Base-by-base conservation (phyloP, 352 stramenopile species). In the Pythium guiyangense region DNA sequence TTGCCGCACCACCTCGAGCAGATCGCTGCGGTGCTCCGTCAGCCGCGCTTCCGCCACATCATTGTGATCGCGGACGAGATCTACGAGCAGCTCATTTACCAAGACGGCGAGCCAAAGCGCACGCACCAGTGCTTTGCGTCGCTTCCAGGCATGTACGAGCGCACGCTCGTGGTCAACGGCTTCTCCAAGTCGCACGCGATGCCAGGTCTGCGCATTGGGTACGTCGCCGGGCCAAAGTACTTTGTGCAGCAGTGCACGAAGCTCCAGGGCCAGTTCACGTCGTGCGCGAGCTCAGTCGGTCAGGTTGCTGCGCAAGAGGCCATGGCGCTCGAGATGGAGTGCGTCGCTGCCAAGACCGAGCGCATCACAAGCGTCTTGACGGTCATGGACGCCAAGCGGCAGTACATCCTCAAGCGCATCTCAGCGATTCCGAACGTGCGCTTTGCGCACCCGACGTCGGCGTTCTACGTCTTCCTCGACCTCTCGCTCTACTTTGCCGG, bases 151-250 rank as follows among this genome's bases (percentile, higher is more conserved):
- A 97, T 98, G 87, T 96, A 90, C 64, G 64, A 90, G 46, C 77
- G 94, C 22, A 98, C 94, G 44, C 73, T 98, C 37, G 88, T 96
- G 20, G 70, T 99, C 29, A 99, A 99, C 66, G 96, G 96, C 3
- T 99, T 99, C 61, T 98, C 88, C 52, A 99, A 99, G 79, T 91
- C 87, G 31, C 90, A 98, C 66, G 96, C 95, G 35, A 99, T 99
- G 96, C 97, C 96, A 5, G 96, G 96, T 31, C 91, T 98, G 37
- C 77, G 96, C 54, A 79, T 99, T 34, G 96, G 95, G 25, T 98
- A 98, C 77, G 59, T 98, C 48, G 94, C 84, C 17, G 78, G 72
- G 0, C 79, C 83, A 3, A 78, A 78, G 58, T 78, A 78, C 56
- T 86, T 98, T 64, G 84, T 91, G 9, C 85, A 95, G 57, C 81